Conservation (phyloP, 2,329 filamentous ascomycete genomes). For the Penicillium sp. region DNA sequence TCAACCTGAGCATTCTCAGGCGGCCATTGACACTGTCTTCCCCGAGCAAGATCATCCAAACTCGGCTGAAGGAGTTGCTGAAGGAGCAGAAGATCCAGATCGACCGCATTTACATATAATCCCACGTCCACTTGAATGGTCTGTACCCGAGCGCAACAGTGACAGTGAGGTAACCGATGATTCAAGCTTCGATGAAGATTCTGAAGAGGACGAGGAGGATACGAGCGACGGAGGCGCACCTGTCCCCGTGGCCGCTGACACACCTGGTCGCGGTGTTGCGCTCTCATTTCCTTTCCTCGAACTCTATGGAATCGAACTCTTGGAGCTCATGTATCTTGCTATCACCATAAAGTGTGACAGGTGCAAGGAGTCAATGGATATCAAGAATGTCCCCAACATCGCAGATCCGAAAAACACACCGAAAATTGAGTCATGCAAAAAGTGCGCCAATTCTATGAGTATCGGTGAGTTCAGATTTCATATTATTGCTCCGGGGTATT, state of each 20-base stretch:
- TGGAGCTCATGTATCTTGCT: constrained; percentile 67
- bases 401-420: constrained; percentile 43
- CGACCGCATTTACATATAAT: constrained; percentile 70
- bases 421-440: constrained; percentile 53
- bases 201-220: constrained; percentile 44
- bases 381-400: constrained; percentile 64
- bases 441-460: constrained; percentile 53
- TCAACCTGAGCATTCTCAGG: constrained; percentile 8
- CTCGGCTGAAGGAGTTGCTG: not conserved
- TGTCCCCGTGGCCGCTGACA: constrained; percentile 35
- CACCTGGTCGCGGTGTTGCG: constrained; percentile 68
- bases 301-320: constrained; percentile 72
- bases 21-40: not conserved
- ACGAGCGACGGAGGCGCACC: constrained; percentile 34
- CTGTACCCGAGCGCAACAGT: constrained; percentile 32
- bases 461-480: constrained; percentile 36
- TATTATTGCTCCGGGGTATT: not conserved
- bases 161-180: constrained; percentile 43
- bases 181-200: constrained; percentile 50
- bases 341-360: constrained; percentile 75
- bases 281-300: constrained; percentile 77
- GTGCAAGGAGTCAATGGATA: constrained; percentile 72
- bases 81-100: constrained; percentile 32
- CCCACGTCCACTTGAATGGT: constrained; percentile 76
- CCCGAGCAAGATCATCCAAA: not conserved